Evolutionary conservation across 2,329 filamentous ascomycete genomes (phyloP).

Genomic region (Colletotrichum graminicola): DNA sequence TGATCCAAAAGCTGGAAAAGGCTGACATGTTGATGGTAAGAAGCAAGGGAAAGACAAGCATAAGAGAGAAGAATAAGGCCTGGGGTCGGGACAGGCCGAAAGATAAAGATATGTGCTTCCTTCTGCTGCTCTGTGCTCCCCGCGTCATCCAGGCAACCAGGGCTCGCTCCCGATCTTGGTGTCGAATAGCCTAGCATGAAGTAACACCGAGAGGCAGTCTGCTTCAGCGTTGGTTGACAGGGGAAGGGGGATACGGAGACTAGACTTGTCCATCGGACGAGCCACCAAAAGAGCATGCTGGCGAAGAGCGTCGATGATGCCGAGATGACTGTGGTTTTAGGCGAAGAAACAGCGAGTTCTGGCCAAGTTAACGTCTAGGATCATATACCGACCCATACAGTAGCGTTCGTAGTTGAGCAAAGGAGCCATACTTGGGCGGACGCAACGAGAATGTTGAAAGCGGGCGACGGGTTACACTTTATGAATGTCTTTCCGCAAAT

Average conservation of each 20-base stretch:
- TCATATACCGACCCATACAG: no score
- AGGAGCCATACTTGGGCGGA: neutral
- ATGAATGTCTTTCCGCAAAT: neutral
- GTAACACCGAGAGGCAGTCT: neutral
- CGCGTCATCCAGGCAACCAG: neutral
- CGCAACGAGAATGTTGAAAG: neutral
- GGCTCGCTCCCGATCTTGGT: conserved; percentile 2
- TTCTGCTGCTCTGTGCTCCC: conserved; percentile 4
- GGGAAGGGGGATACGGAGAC: neutral
- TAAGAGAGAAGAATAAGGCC: conserved; percentile 7
- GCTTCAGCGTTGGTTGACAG: conserved; percentile 8
- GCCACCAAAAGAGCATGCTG: conserved; percentile 8
- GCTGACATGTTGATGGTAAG: conserved; percentile 24
- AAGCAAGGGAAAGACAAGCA: conserved; percentile 26
- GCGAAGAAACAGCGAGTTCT: neutral
- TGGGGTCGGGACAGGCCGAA: conserved; percentile 14
- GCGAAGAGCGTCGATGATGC: conserved; percentile 16
- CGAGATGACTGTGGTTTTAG: neutral
- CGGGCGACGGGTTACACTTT: neutral
- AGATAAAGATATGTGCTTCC: conserved; percentile 1
- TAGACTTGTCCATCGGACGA: conserved; percentile 25
- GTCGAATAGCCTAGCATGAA: neutral
- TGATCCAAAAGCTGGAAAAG: conserved; percentile 16
- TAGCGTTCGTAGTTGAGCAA: neutral
- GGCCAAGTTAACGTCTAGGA: neutral